Evolutionary conservation across 441 rosid genomes (phyloP).

Genomic region (Erysimum cheiri): DNA sequence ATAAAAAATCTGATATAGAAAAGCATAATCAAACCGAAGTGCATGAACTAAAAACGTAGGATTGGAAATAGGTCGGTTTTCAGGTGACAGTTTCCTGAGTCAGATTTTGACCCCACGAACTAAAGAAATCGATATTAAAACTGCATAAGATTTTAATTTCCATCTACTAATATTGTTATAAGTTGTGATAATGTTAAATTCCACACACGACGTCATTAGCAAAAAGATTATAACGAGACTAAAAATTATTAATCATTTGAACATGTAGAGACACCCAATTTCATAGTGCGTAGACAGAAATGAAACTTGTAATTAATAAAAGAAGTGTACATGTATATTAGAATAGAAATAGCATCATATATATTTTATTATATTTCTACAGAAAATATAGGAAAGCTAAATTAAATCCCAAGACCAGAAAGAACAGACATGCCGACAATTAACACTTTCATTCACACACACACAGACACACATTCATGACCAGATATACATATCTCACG

Average conservation of each 20-base stretch:
- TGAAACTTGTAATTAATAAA: conserved; percentile 3
- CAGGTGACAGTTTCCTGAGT: conserved; percentile 41
- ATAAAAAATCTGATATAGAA: background rate
- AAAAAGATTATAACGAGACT: background rate
- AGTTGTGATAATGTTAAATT: conserved; percentile 7
- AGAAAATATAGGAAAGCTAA: conserved; percentile 1
- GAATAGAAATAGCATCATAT: conserved; percentile 9
- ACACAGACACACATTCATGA: background rate
- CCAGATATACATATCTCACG: conserved; percentile 28
- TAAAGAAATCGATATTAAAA: conserved; percentile 14
- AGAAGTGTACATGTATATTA: background rate
- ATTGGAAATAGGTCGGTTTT: conserved; percentile 24
- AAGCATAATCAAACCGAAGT: conserved; percentile 8
- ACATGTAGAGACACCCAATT: background rate
- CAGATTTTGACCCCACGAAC: conserved; percentile 38
- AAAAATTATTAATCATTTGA: background rate
- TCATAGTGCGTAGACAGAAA: background rate
- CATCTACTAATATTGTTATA: conserved; percentile 26
- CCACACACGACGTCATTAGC: conserved; percentile 19
- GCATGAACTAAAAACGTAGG: background rate
- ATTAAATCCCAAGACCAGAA: conserved; percentile 24
- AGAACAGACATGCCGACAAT: conserved; percentile 40
- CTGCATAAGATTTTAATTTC: conserved; percentile 25
- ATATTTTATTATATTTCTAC: conserved; percentile 15
- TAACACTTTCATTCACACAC: conserved; percentile 21